These are phyloP conservation scores for Hanseniaspora nectarophila DNA, from an alignment of 805 yeast species.

Conservation along the genomic window DNA sequence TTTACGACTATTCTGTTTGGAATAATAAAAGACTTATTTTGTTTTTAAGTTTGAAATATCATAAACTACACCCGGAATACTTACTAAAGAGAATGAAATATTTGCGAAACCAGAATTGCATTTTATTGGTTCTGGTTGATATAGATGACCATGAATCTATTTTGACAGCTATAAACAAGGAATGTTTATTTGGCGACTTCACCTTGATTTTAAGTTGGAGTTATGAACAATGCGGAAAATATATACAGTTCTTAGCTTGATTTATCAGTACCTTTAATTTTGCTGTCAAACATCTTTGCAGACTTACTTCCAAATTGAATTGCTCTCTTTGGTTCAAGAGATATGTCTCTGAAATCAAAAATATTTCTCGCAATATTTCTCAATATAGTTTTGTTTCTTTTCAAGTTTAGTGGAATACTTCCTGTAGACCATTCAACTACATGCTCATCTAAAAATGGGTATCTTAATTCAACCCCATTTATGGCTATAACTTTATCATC, in stretches of 20 bases:
- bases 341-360: slow-evolving; percentile 43
- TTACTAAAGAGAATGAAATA: slow-evolving; percentile 45
- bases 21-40: slow-evolving; percentile 42
- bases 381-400: slow-evolving; percentile 44
- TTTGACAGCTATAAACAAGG: slow-evolving; percentile 31
- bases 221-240: slow-evolving; percentile 44
- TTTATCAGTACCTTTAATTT: slow-evolving; percentile 62
- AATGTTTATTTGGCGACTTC: slow-evolving; percentile 33
- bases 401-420: slow-evolving; percentile 39
- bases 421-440: slow-evolving; percentile 42
- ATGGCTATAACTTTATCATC: slow-evolving; percentile 79
- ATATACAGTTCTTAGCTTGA: slow-evolving; percentile 27
- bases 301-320: slow-evolving; percentile 93
- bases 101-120: slow-evolving; percentile 36
- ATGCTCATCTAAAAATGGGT: slow-evolving; percentile 64
- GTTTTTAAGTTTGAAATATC: slow-evolving; percentile 51
- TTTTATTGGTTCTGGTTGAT: slow-evolving; percentile 53
- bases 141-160: slow-evolving; percentile 44
- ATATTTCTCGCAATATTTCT: slow-evolving; percentile 44
- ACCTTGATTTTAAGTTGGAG: slow-evolving; percentile 35
- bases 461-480: slow-evolving; percentile 84
- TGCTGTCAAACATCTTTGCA: slow-evolving; percentile 77
- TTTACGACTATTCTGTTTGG: slow-evolving; percentile 56
- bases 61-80: slow-evolving; percentile 66
- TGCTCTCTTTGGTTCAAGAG: slow-evolving; percentile 76